Percentiles rank a stretch among this genome's conserved stretches.
Evolutionary conservation across 148 eudicot genomes (phyloP).

Genomic region (Rhododendron griersonianum): DNA sequence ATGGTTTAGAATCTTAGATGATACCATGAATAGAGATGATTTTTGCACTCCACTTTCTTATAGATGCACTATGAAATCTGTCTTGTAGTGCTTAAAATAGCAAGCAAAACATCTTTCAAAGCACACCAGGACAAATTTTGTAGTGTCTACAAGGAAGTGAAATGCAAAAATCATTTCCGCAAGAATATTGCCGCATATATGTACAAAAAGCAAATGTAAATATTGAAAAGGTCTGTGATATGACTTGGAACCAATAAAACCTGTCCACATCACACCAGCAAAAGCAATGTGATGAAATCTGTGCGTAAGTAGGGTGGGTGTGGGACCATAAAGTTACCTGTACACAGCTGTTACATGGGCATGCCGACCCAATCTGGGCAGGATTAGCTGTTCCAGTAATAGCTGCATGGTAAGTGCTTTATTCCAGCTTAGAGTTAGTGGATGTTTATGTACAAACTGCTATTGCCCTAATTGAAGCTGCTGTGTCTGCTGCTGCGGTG

Average conservation of each 20-base stretch:
- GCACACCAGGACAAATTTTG: background rate
- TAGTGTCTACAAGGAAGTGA: background rate
- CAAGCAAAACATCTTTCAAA: background rate
- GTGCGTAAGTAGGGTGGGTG: background rate
- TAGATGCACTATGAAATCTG: background rate
- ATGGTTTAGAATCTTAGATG: background rate
- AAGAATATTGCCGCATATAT: background rate
- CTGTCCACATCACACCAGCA: background rate
- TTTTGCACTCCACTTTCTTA: background rate
- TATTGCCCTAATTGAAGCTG: constrained; percentile 34
- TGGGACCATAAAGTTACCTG: constrained; percentile 41
- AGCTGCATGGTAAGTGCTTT: constrained; percentile 17
- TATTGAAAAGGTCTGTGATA: background rate
- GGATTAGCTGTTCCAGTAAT: constrained; percentile 29
- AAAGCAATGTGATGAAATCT: background rate
- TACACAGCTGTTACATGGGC: constrained; percentile 40
- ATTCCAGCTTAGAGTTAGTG: constrained; percentile 37
- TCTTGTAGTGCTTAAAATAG: background rate
- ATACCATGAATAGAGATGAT: background rate
- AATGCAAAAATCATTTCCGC: background rate
- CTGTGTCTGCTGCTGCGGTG: constrained; percentile 30
- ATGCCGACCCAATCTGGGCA: constrained; percentile 34
- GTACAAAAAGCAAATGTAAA: background rate
- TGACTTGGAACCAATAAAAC: background rate
- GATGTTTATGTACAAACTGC: constrained; percentile 28